Evolutionary conservation across 768 basidiomycete species (phyloP), one percentile per base, ranked within the genome.

Genomic region (Mrakia gelida): DNA sequence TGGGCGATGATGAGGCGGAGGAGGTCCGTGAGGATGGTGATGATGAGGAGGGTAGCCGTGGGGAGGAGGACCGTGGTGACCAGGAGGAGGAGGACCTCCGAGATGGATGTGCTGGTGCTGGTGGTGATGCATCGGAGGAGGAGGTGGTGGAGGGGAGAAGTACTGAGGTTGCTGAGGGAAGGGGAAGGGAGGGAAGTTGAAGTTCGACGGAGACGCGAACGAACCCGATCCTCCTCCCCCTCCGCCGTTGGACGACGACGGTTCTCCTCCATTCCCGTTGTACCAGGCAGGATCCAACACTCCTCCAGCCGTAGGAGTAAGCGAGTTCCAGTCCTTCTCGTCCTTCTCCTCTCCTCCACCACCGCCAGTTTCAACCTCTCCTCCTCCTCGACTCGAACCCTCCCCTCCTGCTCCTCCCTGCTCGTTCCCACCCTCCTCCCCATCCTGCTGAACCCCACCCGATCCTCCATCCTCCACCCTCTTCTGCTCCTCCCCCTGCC

Each of bases 111-210:
- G 65, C 11, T 67, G 65, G 21, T 67, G 65, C 2, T 38, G 65
- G 18, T 70, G 67, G 8, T 70, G 67, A 70, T 41, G 67, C 67
- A 38, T 18, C 21, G 32, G 41, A 70, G 67, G 21, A 11, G 67
- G 38, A 45, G 67, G 67, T 21, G 67, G 38, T 4, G 67, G 67
- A 34, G 67, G 34, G 23, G 45, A 70, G 38, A 41, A 43, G 67
- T 70, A 70, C 41, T 70, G 67, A 43, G 67, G 38, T n/a, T 70
- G 67, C 10, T 70, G 67, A 70, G 67, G 67, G 67, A 70, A 70
- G 10, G 67, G 67, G 38, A 70, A 70, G 34, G 67, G 67, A 70
- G 67, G 67, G 38, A 70, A 70, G 67, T 70, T 70, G 67, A 70
- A 70, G 34, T 34, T 41, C 18, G 67, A 41, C 3, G 67, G 41